These are phyloP conservation scores for Salix exigua DNA, from an alignment of 345 rosid species.

Conservation along the genomic window DNA sequence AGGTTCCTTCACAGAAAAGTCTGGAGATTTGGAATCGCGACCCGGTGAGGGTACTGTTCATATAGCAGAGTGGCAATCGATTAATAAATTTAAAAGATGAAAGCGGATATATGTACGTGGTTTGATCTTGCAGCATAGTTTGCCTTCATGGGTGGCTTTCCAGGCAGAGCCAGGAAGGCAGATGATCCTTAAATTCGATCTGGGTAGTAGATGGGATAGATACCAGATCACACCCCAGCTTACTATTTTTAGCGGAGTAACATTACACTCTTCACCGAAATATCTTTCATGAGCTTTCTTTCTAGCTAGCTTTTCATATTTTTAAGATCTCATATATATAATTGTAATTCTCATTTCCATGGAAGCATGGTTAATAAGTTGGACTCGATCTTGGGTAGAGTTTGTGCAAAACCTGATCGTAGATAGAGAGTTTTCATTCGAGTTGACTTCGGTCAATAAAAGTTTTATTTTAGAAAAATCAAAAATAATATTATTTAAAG, in stretches of 20 bases:
- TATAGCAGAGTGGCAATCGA: background rate
- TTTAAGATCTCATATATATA: too few species aligned
- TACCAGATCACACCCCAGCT: background rate
- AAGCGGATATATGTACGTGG: background rate
- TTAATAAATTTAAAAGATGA: background rate
- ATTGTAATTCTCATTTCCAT: too few species aligned
- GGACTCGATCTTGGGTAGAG: too few species aligned
- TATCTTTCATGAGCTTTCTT: background rate
- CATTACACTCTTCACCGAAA: background rate
- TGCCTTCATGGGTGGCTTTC: background rate
- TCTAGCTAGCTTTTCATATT: too few species aligned
- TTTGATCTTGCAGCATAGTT: background rate
- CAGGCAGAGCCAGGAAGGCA: conserved; percentile 4
- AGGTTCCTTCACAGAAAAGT: background rate
- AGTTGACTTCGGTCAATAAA: too few species aligned
- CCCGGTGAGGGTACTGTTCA: background rate
- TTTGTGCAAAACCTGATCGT: too few species aligned
- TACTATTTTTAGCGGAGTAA: background rate
- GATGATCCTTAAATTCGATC: conserved; percentile 1
- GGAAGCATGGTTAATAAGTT: too few species aligned
- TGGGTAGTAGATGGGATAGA: background rate
- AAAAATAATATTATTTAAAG: too few species aligned
- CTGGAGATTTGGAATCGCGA: background rate
- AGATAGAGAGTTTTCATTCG: too few species aligned
- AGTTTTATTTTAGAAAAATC: too few species aligned